Evolutionary conservation across 768 basidiomycete species (phyloP), one percentile per base, ranked within the genome.

Genomic region (Auriscalpium orientale): DNA sequence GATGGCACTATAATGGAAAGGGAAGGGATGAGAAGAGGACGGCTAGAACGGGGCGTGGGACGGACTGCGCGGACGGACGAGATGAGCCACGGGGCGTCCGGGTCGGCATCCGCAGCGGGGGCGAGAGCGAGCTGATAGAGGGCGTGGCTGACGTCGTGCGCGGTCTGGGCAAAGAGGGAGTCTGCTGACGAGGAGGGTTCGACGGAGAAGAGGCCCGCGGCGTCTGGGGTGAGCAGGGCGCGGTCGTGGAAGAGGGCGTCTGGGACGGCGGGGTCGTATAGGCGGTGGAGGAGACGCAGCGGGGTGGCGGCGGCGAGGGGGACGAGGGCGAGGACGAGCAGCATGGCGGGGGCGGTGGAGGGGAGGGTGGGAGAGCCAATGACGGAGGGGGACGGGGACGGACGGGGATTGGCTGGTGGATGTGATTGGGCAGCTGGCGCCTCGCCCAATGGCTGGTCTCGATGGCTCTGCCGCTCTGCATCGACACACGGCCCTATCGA

Each of bases 81-180:
- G 47, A 81, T 68, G 63, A 77, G 77, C 78, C 81, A 84, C 59
- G 76, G 74, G 56, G 76, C 60, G 40, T 61, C 62, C 28, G 28
- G 28, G 55, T 76, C 75, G 20, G 66, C 67, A 21, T 71, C 72
- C 40, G 72, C 78, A 50, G 80, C 73, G 55, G 64, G 75, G 58
- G 73, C 71, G 60, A 92, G 72, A 46, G 90, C 86, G 47, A 91
- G 70, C 71, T 91, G 89, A 68, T 91, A 91, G 54, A 85, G 69
- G 15, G 79, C 76, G 9, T 71, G 69, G 52, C 74, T 71, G 15
- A 68, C 58, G 20, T 73, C 64, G 47, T 69, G 72, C 34, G 64
- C 51, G 55, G 59, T 52, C 60, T 65, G 69, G 45, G 75, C 64
- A 62, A 83, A 79, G 45, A 59, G 68, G 36, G 85, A 68, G 68